Base-by-base conservation (phyloP, 768 basidiomycete species). In the Mycena indigotica region DNA sequence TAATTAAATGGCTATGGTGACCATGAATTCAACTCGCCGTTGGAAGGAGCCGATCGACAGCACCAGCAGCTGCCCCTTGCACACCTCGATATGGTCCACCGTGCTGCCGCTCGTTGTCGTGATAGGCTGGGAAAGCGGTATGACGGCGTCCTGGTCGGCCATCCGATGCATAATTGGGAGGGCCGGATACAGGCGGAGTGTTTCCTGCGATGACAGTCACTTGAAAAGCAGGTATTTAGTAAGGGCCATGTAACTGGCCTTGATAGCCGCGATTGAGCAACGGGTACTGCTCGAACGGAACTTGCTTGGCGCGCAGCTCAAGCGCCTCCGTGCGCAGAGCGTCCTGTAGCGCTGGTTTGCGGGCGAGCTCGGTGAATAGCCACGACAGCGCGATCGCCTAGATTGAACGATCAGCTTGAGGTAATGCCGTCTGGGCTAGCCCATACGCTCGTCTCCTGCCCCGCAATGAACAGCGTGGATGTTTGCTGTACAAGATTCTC, bases 291-390 rank as follows among this genome's bases (percentile, higher is more conserved):
- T 57, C 57, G 24, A 53, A 58, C 19, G 46, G 44, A 8, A 53
- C 52, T 23, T 19, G 17, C 35, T 23, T 16, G 28, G 24, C 52
- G 5, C 17, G 28, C 28, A 2, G 28, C 46, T 5, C 32, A 50
- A 26, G 53, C 12, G 79, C 66, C 65, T 84, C 84, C 0, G 69
- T 66, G 26, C 85, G 76, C 6, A 86, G 74, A 52, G 71, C 71
- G 3, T 67, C 68, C 64, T 86, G 84, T 5, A 77, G 61, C 3
- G 76, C 69, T 0, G 76, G 78, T 52, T 77, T 63, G 41, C 68
- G 73, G 4, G 80, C 73, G 16, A 86, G 74, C 46, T 78, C 75
- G 57, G 79, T 72, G 4, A 84, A 66, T 3, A 73, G 70, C 77
- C 80, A 85, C 41, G 68, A 67, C 29, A 78, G 32, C 3, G 77